Evolutionary conservation across 306 rosid species (phyloP).

Genomic region (Dalbergia oliveri): DNA sequence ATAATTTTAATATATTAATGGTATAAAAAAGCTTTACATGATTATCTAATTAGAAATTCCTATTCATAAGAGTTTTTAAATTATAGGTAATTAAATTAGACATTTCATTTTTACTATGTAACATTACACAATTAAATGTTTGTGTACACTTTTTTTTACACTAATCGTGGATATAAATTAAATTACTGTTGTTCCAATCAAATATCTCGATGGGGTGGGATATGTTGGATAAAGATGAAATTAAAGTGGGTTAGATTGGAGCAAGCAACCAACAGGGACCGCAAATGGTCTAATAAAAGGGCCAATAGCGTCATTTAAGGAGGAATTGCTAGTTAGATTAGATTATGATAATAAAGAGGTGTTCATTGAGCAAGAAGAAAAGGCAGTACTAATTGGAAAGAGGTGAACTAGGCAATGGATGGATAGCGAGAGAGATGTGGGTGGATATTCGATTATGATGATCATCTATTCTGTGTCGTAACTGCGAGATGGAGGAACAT

Average conservation of each 20-base stretch:
- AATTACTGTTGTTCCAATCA: too few relatives aligned
- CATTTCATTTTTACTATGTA: too few relatives aligned
- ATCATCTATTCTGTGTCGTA: constrained; percentile 45
- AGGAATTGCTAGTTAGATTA: background rate
- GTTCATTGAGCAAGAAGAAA: background rate
- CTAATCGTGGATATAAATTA: too few relatives aligned
- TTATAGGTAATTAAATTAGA: too few relatives aligned
- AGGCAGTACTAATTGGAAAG: constrained; percentile 31
- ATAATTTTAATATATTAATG: too few relatives aligned
- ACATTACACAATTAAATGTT: too few relatives aligned
- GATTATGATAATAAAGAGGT: background rate
- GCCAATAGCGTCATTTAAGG: constrained; percentile 46
- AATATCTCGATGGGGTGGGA: background rate
- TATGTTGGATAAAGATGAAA: background rate
- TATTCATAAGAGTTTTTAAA: too few relatives aligned
- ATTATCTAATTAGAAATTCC: too few relatives aligned
- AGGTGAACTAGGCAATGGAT: background rate
- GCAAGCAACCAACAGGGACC: background rate
- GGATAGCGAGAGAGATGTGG: background rate
- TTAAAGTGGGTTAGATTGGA: constrained; percentile 35
- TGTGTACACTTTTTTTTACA: too few relatives aligned
- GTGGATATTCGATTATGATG: constrained; percentile 33
- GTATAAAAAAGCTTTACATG: too few relatives aligned
- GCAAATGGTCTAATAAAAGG: background rate
- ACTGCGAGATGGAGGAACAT: constrained; percentile 46